These are phyloP conservation scores for Calocybe indica DNA, from an alignment of 768 basidiomycete genomes.

Conservation along the genomic window DNA sequence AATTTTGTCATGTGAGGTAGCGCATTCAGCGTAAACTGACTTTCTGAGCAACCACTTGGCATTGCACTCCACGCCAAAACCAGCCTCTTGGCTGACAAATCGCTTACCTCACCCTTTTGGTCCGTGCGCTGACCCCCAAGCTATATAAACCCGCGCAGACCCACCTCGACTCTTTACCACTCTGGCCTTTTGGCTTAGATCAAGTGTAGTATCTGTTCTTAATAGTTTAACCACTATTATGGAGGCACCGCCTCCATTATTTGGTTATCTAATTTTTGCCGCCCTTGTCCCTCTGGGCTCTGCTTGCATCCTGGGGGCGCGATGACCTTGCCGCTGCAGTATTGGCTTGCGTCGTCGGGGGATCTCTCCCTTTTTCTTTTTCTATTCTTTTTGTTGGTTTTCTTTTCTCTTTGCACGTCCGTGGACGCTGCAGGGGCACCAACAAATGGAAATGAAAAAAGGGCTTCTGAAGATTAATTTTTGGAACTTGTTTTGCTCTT, in stretches of 20 bases:
- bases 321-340: slow-evolving; percentile 57
- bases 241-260: slow-evolving; percentile 45
- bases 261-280: slow-evolving; percentile 53
- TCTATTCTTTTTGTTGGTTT: neutral
- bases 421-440: too few relatives aligned
- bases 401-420: too few relatives aligned
- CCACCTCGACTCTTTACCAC: slow-evolving; percentile 51
- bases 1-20: too few relatives aligned
- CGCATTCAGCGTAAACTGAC: too few relatives aligned
- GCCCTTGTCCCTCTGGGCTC: slow-evolving; percentile 44
- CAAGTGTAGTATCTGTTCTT: slow-evolving; percentile 98
- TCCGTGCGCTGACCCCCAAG: slow-evolving; percentile 23
- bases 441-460: too few relatives aligned
- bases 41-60: too few relatives aligned
- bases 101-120: slow-evolving; percentile 12
- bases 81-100: neutral
- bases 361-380: slow-evolving; percentile 23
- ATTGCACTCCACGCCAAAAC: too few relatives aligned
- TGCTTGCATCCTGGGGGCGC: slow-evolving; percentile 49
- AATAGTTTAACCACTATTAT: slow-evolving; percentile 71
- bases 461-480: too few relatives aligned
- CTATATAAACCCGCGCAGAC: slow-evolving; percentile 19
- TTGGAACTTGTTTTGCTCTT: too few relatives aligned
- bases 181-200: slow-evolving; percentile 97
- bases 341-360: slow-evolving; percentile 61